Evolutionary conservation across 495 filamentous ascomycete species (phyloP), one percentile per base, ranked within the genome.

Genomic region (Penicillium pulvis): DNA sequence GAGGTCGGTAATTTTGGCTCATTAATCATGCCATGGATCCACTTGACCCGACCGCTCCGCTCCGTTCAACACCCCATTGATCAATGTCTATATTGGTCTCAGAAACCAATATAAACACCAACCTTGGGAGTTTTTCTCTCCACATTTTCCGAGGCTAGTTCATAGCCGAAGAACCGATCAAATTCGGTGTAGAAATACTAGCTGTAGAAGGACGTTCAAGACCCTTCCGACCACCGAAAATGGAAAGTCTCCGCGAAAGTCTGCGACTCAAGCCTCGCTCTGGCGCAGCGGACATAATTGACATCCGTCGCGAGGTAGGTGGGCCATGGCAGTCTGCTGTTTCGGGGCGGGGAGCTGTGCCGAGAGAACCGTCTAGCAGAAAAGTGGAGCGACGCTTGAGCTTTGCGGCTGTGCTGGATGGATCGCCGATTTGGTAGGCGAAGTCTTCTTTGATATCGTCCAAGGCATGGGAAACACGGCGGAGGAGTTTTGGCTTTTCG

Each of bases 381-480:
- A 76, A 47, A 7, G 70, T 71, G 1, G 75, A 76, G 20, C 69
- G 69, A 31, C 75, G 74, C 28, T 68, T 64, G 43, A 74, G 64
- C 56, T 65, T 71, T 31, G 69, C 66, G 39, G 70, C 67, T 9
- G 65, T 67, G 44, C 55, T 51, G 24, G 61, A 63, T 9, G 67
- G 46, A 51, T 75, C 67, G 9, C 26, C 53, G 4, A 73, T 47
- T 39, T 74, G 61, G 20, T 71, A 59, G 4, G 69, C 60, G 26
- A 73, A 65, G 48, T 78, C 74, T 56, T 78, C 75, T 20, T 71
- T 72, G 65, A 76, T 76, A 48, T 76, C 72, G 58, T 67, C 75
- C 28, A 78, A 70, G 42, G 70, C 73, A 57, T 75, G 69, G 19
- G 75, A 78, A 57, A 78, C 66, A 23, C 75, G 72, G 55, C 59